Conservation (phyloP, 2,329 filamentous ascomycete species). For the Claviceps pazoutovae region DNA sequence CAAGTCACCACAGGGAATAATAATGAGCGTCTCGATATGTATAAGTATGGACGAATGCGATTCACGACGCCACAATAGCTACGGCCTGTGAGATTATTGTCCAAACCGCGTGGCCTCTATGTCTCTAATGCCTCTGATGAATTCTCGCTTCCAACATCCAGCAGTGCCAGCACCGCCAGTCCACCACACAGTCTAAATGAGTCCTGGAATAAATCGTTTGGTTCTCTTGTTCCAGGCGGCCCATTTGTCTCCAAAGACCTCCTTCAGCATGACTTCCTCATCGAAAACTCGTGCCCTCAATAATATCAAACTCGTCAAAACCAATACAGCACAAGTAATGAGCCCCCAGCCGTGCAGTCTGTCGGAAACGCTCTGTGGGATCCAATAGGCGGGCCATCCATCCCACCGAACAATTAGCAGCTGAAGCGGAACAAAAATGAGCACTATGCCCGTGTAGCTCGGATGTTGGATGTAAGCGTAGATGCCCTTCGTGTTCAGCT, state of each 20-base stretch:
- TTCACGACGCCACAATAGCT: too few species aligned
- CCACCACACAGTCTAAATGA: neutral
- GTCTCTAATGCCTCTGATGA: neutral
- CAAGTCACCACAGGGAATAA: too few species aligned
- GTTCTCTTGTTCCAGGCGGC: slow-evolving; percentile 32
- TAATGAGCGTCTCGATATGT: too few species aligned
- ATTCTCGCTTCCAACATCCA: neutral
- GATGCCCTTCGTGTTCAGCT: slow-evolving; percentile 30
- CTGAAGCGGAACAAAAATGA: slow-evolving; percentile 19
- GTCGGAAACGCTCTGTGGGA: slow-evolving; percentile 13
- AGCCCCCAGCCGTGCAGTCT: slow-evolving; percentile 1
- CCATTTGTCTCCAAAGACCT: slow-evolving; percentile 33
- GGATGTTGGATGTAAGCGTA: slow-evolving; percentile 38
- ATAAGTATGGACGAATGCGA: too few species aligned
- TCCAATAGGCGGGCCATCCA: slow-evolving; percentile 25
- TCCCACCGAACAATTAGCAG: slow-evolving; percentile 24
- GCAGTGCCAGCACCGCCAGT: neutral
- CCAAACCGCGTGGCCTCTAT: neutral
- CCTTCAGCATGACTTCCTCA: slow-evolving; percentile 36
- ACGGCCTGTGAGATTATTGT: too few species aligned
- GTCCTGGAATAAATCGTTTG: slow-evolving; percentile 31
- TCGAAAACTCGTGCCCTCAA: slow-evolving; percentile 24
- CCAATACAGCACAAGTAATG: neutral
- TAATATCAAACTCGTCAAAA: neutral
- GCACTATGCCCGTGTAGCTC: slow-evolving; percentile 31